Evolutionary conservation across 352 stramenopile genomes (phyloP), one percentile per base, ranked within the genome.

Genomic region (Pythium biforme): DNA sequence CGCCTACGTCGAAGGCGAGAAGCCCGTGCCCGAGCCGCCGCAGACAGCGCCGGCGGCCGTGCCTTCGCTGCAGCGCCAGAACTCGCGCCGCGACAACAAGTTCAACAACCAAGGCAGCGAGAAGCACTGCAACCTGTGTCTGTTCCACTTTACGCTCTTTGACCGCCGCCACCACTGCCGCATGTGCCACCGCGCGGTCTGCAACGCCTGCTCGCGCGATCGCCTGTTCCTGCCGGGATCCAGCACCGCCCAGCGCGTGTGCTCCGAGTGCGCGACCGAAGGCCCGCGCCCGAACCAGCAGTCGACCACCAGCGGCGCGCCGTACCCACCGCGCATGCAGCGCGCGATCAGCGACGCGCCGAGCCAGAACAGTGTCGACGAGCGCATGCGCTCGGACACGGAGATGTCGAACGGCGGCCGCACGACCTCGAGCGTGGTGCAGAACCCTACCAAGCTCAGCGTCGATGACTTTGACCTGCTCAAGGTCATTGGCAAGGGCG

Each of bases 381-480:
- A 74, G 22, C 83, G 83, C 19, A 64, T 73, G 57, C 83, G 83
- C 6, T 86, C 77, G 19, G 83, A 90, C 67, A 92, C 83, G 62
- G 79, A 88, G 47, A 90, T 94, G 81, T 92, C 79, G 50, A 64
- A 78, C 45, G 66, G 75, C 23, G 45, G 56, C 11, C 73, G 80
- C 51, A 85, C 83, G 26, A 76, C 77, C 49, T 89, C 81, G 53
- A 78, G 19, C 11, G 65, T 75, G 20, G 43, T 26, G 33, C 64
- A 71, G 47, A 62, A 61, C 39, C 45, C 56, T 20, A 43, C 64
- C 1, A 94, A 94, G 65, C 73, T 94, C 23, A 88, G 79, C 52
- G 86, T 97, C 19, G 90, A 97, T 40, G 95, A 98, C 73, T 98
- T 98, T 65, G 88, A 98, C 58, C 66, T 98, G 64, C 77, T 98